Evolutionary conservation across 768 basidiomycete genomes (phyloP), one percentile per base, ranked within the genome.

Genomic region (Kwoniella dendrophila): DNA sequence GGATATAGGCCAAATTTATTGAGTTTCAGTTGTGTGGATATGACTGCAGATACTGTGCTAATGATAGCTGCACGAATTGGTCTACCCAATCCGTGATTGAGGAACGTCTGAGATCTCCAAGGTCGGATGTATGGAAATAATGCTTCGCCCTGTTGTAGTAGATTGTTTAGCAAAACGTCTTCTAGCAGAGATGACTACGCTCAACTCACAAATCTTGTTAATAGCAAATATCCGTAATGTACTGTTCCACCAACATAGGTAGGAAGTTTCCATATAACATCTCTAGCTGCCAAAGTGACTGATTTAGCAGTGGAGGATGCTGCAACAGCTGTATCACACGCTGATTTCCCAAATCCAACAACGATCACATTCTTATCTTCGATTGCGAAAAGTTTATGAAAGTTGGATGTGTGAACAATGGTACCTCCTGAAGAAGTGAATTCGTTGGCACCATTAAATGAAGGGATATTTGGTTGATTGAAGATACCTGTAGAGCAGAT

Each of bases 311-410:
- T 8, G 11, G 29, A n/a, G n/a, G 49, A n/a, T 14, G 49, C 32
- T 11, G 18, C 49, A n/a, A 51, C 49, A 33, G 49, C 49, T 20
- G 29, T 30, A 51, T 51, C 49, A 34, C 49, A 51, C 16, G 49
- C 49, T 34, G 49, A 51, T 34, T 51, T 51, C n/a, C 49, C 49
- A 34, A 51, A 51, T 51, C 49, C 49, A 11, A 51, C 3, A 12
- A 51, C 30, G 18, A 51, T n/a, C 6, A 51, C 49, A 33, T 51
- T 20, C 26, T 51, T 51, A 33, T 51, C n/a, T 22, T 51, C 34
- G 12, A 51, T 14, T 3, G 32, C 49, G 2, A 18, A 16, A 6
- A 51, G n/a, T 33, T 20, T 51, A n/a, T 51, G 49, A 20, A 51
- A n/a, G 32, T 10, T 33, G 20, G 49, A 51, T 16, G 49, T 51